Evolutionary conservation across 306 rosid species (phyloP).

Genomic region (Arachis hypogaea): DNA sequence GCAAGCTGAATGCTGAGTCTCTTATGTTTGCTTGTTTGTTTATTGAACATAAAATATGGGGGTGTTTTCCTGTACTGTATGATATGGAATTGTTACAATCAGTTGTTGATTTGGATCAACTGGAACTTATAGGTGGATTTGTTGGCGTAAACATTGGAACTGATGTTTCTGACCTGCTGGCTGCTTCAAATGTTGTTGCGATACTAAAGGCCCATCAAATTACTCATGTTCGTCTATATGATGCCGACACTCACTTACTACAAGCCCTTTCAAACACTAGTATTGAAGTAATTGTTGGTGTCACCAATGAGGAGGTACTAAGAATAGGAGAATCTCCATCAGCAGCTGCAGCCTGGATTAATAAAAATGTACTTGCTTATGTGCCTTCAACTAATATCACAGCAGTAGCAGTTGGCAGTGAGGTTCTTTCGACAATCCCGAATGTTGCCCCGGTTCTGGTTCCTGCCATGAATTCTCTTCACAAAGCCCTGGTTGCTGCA

Average conservation of each 20-base stretch:
- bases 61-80: background rate
- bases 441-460: constrained; percentile 83
- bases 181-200: constrained; percentile 64
- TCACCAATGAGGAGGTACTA: constrained; percentile 83
- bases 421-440: constrained; percentile 84
- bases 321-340: constrained; percentile 85
- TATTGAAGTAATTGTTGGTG: constrained; percentile 84
- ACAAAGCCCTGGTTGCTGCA: constrained; percentile 85
- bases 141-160: constrained; percentile 93
- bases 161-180: constrained; percentile 78
- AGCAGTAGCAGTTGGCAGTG: constrained; percentile 91
- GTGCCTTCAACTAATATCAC: constrained; percentile 92
- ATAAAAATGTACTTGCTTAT: constrained; percentile 82
- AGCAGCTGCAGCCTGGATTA: constrained; percentile 90
- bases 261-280: constrained; percentile 79
- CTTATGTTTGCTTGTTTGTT: constrained; percentile 7
- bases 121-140: constrained; percentile 77
- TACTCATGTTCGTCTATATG: constrained; percentile 81
- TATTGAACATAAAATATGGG: background rate
- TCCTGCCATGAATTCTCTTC: constrained; percentile 92
- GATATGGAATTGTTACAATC: constrained; percentile 14
- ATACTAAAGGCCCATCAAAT: constrained; percentile 81
- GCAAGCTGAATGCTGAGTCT: constrained; percentile 1
- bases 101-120: constrained; percentile 35
- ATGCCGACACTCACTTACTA: constrained; percentile 76